phyloP scores from a whole-genome alignment of 129 eudicot genomes.

The Artemisia argyi region DNA sequence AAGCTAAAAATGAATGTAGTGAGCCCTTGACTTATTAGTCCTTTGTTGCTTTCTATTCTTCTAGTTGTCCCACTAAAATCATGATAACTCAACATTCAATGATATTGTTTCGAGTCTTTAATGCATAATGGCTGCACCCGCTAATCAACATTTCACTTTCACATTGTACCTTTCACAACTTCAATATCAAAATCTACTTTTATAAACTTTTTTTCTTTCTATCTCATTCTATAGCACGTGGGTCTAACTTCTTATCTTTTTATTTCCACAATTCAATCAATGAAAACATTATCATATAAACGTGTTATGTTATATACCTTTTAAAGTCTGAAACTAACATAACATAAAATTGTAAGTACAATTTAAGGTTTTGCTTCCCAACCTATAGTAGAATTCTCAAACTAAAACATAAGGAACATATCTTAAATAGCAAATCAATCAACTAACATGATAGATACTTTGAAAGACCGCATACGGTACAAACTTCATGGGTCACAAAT shows the following conservation, averaged over 20 bases:
- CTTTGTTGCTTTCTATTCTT: slow-evolving; percentile 32
- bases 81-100: slow-evolving; percentile 44
- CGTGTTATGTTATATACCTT: slow-evolving; percentile 23
- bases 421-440: no score
- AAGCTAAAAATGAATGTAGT: slow-evolving; percentile 26
- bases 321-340: background rate
- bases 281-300: slow-evolving; percentile 9
- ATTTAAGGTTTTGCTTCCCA: background rate
- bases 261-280: slow-evolving; percentile 16
- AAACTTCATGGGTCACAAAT: no score
- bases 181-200: slow-evolving; percentile 39
- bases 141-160: slow-evolving; percentile 27
- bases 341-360: background rate
- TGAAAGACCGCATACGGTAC: no score
- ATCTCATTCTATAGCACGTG: slow-evolving; percentile 43
- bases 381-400: background rate
- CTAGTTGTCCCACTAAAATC: slow-evolving; percentile 40
- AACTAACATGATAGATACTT: no score
- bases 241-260: slow-evolving; percentile 21
- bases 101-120: slow-evolving; percentile 27
- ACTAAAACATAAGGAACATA: no score
- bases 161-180: slow-evolving; percentile 35
- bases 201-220: slow-evolving; percentile 29
- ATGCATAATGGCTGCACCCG: slow-evolving; percentile 42
- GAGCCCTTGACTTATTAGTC: slow-evolving; percentile 38